A percentile compares a stretch with the other conserved stretches of the same genome.
phyloP scores from a whole-genome alignment of 129 eudicot species.

The Chrysanthemum lavandulifolium region DNA sequence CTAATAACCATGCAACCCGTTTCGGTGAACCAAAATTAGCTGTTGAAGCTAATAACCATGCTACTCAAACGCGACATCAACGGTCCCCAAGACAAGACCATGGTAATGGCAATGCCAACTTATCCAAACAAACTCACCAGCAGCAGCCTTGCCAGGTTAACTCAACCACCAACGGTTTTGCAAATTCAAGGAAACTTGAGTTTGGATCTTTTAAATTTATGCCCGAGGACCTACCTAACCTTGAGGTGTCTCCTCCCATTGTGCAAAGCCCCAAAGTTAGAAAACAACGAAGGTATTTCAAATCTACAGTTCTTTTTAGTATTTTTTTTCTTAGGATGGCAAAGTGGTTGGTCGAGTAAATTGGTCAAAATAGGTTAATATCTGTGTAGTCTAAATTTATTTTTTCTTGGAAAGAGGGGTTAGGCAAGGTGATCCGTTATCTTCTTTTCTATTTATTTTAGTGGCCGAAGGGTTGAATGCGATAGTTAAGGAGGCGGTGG shows the following conservation, averaged over 20 bases:
- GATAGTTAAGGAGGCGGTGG: too few relatives aligned
- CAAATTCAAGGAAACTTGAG: slow-evolving; percentile 37
- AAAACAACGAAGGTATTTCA: slow-evolving; percentile 44
- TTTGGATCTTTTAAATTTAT: slow-evolving; percentile 58
- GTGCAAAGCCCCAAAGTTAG: slow-evolving; percentile 18
- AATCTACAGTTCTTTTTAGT: background rate
- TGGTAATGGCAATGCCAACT: slow-evolving; percentile 30
- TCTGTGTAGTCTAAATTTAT: background rate
- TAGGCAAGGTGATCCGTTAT: too few relatives aligned
- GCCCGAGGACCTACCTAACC: slow-evolving; percentile 28
- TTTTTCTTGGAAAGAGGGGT: too few relatives aligned
- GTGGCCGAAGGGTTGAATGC: too few relatives aligned
- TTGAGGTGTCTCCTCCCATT: slow-evolving; percentile 10
- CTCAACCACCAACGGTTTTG: slow-evolving; percentile 23
- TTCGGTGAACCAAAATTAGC: slow-evolving; percentile 15
- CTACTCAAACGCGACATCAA: slow-evolving; percentile 16
- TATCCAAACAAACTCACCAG: slow-evolving; percentile 17
- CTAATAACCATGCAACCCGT: slow-evolving; percentile 20
- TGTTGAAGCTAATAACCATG: slow-evolving; percentile 26
- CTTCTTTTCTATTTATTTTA: too few relatives aligned
- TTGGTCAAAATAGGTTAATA: background rate
- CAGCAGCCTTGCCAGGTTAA: slow-evolving; percentile 20
- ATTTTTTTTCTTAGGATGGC: background rate
- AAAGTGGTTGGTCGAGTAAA: background rate
- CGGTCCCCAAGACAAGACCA: slow-evolving; percentile 33